Evolutionary conservation across 257 asterid species (phyloP).

Genomic region (Primulina huaijiensis): DNA sequence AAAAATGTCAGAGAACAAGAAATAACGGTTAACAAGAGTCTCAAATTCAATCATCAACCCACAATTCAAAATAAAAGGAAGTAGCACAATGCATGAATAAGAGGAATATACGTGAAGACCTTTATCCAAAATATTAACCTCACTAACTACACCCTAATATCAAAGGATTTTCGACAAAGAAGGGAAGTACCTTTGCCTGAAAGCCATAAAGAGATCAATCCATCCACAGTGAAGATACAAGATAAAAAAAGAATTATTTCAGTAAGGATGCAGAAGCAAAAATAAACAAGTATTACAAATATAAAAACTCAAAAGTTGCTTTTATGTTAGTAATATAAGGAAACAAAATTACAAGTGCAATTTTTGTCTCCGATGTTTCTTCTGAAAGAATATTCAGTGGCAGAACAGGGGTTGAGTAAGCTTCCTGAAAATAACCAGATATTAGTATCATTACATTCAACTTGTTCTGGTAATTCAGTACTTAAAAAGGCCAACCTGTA

Average conservation of each 20-base stretch:
- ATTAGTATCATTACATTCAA: neutral
- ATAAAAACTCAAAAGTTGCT: conserved; percentile 1
- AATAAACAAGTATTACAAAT: neutral
- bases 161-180: neutral
- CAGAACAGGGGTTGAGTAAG: conserved; percentile 60
- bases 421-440: conserved; percentile 43
- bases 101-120: neutral
- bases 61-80: neutral
- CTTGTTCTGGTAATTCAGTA: neutral
- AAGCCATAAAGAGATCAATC: conserved; percentile 19
- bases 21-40: neutral
- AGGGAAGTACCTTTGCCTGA: conserved; percentile 63
- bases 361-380: conserved; percentile 24
- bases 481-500: conserved; percentile 44
- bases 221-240: conserved; percentile 23
- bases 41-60: neutral
- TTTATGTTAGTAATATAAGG: conserved; percentile 14
- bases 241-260: conserved; percentile 17
- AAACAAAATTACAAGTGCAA: conserved; percentile 41
- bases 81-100: neutral
- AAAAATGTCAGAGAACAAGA: neutral
- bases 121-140: neutral
- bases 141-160: neutral
- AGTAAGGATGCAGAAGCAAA: conserved; percentile 29
- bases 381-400: conserved; percentile 50